These are phyloP conservation scores for Colletotrichum caudatum DNA, from an alignment of 2,329 filamentous ascomycete species.

Conservation along the genomic window DNA sequence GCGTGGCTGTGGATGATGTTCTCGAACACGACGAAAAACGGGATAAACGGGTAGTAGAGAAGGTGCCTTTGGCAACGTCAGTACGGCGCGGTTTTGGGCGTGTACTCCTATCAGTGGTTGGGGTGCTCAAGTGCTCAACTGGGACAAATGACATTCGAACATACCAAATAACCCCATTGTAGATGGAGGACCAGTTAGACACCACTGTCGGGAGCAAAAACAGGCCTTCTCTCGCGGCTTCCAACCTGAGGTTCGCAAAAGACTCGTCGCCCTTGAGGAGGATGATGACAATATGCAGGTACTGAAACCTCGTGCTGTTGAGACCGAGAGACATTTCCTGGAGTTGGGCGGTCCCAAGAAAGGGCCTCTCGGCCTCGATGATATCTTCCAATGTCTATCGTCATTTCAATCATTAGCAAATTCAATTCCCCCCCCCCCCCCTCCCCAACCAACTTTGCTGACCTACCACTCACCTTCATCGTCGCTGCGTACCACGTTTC, in stretches of 20 bases:
- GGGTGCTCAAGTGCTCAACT: accelerated
- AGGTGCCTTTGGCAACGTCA: conserved; percentile 13
- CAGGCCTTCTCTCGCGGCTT: conserved; percentile 16
- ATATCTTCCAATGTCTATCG: not conserved
- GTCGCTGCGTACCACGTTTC: conserved; percentile 14
- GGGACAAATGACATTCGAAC: not conserved
- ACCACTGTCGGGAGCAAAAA: conserved; percentile 23
- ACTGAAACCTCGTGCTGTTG: conserved; percentile 23
- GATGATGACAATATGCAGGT: conserved; percentile 23
- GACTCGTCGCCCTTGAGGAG: conserved; percentile 17
- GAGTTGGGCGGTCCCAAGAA: not conserved
- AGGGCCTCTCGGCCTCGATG: not conserved
- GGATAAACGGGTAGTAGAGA: conserved; percentile 26
- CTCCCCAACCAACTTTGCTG: no score
- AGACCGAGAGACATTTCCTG: conserved; percentile 25
- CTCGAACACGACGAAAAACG: conserved; percentile 21
- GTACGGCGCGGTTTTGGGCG: accelerated
- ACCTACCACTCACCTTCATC: not conserved
- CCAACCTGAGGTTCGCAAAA: not conserved
- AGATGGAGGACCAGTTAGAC: conserved; percentile 24
- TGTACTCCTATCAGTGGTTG: no score
- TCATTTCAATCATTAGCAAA: not conserved
- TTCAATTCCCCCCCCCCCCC: no score
- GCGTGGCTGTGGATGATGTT: not conserved
- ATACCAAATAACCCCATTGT: conserved; percentile 28